Percentiles rank a stretch among this genome's conserved stretches.
phyloP scores from a whole-genome alignment of 768 basidiomycete species.

The Hortiboletus campestris region DNA sequence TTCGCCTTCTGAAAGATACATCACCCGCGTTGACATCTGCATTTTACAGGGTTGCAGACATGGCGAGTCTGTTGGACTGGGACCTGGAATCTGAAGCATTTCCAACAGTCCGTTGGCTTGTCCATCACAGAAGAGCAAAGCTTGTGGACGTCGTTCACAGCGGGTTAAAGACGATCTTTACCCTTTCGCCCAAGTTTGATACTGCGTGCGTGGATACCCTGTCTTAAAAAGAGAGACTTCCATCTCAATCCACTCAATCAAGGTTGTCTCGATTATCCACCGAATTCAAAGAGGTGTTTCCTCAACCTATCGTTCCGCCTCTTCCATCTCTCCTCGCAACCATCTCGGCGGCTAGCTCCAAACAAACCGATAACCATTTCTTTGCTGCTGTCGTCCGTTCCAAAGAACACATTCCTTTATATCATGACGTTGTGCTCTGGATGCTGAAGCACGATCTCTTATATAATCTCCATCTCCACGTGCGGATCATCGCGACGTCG shows the following conservation, averaged over 20 bases:
- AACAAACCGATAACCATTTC: slow-evolving; percentile 70
- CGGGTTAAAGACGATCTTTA: slow-evolving; percentile 79
- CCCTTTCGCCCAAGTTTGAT: slow-evolving; percentile 64
- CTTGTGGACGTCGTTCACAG: slow-evolving; percentile 82
- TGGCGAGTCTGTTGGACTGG: slow-evolving; percentile 80
- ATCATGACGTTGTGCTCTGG: slow-evolving; percentile 86
- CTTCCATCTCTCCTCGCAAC: slow-evolving; percentile 72
- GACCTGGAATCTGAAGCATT: slow-evolving; percentile 80
- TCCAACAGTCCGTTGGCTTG: slow-evolving; percentile 89
- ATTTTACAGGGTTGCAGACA: slow-evolving; percentile 61
- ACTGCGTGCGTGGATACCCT: slow-evolving; percentile 47
- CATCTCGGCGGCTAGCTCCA: slow-evolving; percentile 67
- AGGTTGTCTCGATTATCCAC: slow-evolving; percentile 43
- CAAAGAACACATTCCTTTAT: slow-evolving; percentile 65
- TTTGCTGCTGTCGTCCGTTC: slow-evolving; percentile 73
- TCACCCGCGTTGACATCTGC: not conserved
- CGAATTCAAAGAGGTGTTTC: slow-evolving; percentile 65
- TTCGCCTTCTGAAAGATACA: slow-evolving; percentile 8
- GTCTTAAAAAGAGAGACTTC: not conserved
- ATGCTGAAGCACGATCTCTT: slow-evolving; percentile 86
- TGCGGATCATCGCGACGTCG: slow-evolving; percentile 77
- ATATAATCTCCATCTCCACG: slow-evolving; percentile 79
- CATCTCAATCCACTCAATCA: not conserved
- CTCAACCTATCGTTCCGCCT: slow-evolving; percentile 56
- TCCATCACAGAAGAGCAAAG: slow-evolving; percentile 86